These are phyloP conservation scores for Platismatia glauca DNA, from an alignment of 495 filamentous ascomycete genomes.

Conservation along the genomic window DNA sequence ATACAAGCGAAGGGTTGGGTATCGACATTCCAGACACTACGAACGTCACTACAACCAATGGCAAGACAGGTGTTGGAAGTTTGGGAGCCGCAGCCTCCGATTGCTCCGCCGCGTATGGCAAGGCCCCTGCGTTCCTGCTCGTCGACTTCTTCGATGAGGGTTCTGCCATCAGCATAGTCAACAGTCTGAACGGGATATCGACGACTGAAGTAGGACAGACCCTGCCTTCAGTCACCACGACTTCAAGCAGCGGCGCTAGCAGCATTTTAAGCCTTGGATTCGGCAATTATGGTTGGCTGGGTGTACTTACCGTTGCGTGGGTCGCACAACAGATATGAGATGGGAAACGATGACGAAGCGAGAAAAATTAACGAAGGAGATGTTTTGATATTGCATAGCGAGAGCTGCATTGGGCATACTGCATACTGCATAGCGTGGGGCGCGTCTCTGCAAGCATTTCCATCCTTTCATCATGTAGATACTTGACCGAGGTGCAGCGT, in stretches of 20 bases:
- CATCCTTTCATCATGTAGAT: not conserved
- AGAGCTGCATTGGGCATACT: not conserved
- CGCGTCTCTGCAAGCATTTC: conserved; percentile 11
- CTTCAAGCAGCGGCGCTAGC: not conserved
- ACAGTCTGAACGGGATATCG: conserved; percentile 54
- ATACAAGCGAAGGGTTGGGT: conserved; percentile 40
- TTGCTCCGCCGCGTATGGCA: conserved; percentile 48
- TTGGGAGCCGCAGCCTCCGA: conserved; percentile 48
- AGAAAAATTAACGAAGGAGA: not conserved
- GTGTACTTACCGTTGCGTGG: not conserved
- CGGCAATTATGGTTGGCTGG: not conserved
- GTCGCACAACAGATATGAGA: not conserved
- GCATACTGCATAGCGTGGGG: conserved; percentile 15
- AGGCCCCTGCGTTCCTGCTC: conserved; percentile 56
- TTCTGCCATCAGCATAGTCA: conserved; percentile 50
- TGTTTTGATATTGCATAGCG: conserved; percentile 1
- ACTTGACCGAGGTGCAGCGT: not conserved
- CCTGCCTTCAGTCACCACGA: conserved; percentile 5
- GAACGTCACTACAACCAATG: conserved; percentile 53
- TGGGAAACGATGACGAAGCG: not conserved
- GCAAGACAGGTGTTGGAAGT: conserved; percentile 44
- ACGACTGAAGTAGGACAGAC: conserved; percentile 32
- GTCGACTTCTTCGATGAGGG: conserved; percentile 69
- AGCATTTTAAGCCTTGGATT: not conserved
- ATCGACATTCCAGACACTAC: conserved; percentile 53